Evolutionary conservation across 73 alveolate genomes (phyloP), one percentile per base, ranked within the genome.

Genomic region (Uronychia setigera): DNA sequence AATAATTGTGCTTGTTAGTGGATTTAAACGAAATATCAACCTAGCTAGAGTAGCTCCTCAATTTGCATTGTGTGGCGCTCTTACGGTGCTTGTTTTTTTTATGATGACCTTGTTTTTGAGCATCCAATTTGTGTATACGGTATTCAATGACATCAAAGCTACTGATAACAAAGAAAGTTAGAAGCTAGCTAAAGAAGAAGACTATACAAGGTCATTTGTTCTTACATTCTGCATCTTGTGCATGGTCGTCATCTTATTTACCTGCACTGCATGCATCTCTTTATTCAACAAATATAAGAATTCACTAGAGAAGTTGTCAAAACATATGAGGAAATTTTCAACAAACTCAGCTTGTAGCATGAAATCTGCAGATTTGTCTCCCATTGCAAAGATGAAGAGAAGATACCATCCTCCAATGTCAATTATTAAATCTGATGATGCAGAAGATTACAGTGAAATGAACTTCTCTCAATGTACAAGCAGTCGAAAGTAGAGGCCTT

Each of bases 391-490:
- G 19, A 46, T 46, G 67, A 5, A 11, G n/a, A 5, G 67, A 19
- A 46, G 67, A 19, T 46, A 46, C 67, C 67, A 46, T 19, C 67
- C 67, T 46, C 67, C 67, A 46, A 46, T 46, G 67, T 46, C 67
- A 19, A 19, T 46, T 5, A 46, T 46, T 19, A 5, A 19, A 5
- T 46, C 67, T 11, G 67, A 46, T 5, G 67, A 46, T 5, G 19
- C 67, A 46, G 67, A 46, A 19, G 19, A 46, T 19, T 5, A 11
- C n/a, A 46, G 67, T 19, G 67, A 46, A 46, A 5, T 46, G 67
- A 19, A 19, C 5, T 11, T 11, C 67, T 46, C 67, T n/a, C n/a
- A n/a, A n/a, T n/a, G n/a, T 5, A 46, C 67, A 19, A 11, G n/a
- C 19, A 46, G 67, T 19, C 5, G 19, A 46, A 46, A 46, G 67